Conservation (phyloP, 495 filamentous ascomycete species). For the Xylaria scruposa region DNA sequence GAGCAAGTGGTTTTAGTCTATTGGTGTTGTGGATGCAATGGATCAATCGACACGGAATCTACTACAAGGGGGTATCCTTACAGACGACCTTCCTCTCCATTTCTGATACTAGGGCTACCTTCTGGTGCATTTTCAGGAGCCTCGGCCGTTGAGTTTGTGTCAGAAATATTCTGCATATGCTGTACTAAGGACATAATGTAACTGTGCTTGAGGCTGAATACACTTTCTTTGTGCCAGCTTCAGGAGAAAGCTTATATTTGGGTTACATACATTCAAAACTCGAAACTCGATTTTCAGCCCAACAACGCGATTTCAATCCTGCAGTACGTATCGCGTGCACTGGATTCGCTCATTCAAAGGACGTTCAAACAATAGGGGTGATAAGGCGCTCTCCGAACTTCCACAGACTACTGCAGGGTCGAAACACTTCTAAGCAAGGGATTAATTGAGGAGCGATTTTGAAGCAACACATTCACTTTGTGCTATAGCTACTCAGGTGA, state of each 20-base stretch:
- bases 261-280: neutral
- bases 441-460: neutral
- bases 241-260: constrained; percentile 11
- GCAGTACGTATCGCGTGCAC: neutral
- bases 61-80: neutral
- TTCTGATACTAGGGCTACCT: neutral
- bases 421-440: constrained; percentile 5
- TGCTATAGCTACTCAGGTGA: neutral
- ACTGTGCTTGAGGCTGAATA: constrained; percentile 2
- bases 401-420: constrained; percentile 7
- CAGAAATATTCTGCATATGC: neutral
- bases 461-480: neutral
- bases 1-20: neutral
- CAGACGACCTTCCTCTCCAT: neutral
- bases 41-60: neutral
- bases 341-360: neutral
- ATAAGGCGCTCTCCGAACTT: constrained; percentile 1
- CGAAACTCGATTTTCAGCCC: neutral
- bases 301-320: neutral
- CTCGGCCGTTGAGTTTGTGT: neutral
- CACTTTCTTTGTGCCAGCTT: neutral
- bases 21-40: neutral
- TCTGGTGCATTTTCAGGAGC: neutral
- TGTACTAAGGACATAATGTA: neutral
- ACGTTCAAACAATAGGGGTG: neutral